phyloP scores from a whole-genome alignment of 176 grass and related monocot genomes.

The Ensete glaucum region DNA sequence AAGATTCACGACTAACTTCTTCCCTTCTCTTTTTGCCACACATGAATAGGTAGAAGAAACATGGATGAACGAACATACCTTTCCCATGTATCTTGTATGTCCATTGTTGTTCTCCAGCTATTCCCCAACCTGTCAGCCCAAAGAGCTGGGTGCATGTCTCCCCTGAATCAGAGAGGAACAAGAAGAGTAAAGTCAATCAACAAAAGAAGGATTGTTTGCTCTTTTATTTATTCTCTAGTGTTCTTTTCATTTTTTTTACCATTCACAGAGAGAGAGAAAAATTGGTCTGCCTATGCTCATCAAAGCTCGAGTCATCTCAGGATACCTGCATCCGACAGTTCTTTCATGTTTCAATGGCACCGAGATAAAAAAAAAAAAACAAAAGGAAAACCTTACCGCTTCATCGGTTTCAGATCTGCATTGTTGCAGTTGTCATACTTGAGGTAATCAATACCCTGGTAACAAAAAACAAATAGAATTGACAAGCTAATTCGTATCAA shows the following conservation, averaged over 20 bases:
- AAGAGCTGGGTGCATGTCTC: conserved; percentile 80
- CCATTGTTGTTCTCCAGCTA: conserved; percentile 84
- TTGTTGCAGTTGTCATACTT: conserved; percentile 98
- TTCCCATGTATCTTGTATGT: conserved; percentile 73
- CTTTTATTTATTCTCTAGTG: neutral
- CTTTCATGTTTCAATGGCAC: neutral
- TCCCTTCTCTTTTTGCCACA: neutral
- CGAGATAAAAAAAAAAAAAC: neutral
- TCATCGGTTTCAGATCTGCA: conserved; percentile 49
- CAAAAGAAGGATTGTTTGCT: neutral
- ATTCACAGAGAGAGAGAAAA: conserved; percentile 80
- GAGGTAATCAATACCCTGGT: conserved; percentile 80
- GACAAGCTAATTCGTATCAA: too few relatives aligned
- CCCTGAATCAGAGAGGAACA: conserved; percentile 34
- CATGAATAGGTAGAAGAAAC: too few relatives aligned
- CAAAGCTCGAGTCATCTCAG: conserved; percentile 70
- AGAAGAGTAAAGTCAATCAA: neutral
- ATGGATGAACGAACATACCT: conserved; percentile 20
- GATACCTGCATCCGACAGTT: conserved; percentile 38
- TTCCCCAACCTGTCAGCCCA: conserved; percentile 75
- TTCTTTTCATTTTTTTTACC: conserved; percentile 21
- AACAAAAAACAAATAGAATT: too few relatives aligned
- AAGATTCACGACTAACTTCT: too few relatives aligned
- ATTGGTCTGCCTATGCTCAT: conserved; percentile 50
- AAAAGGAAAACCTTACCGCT: conserved; percentile 31